A percentile compares a stretch with the other conserved stretches of the same genome.
These are phyloP conservation scores for Sanguinoderma infundibulare DNA, from an alignment of 1,284 basidiomycete genomes.

Conservation along the genomic window DNA sequence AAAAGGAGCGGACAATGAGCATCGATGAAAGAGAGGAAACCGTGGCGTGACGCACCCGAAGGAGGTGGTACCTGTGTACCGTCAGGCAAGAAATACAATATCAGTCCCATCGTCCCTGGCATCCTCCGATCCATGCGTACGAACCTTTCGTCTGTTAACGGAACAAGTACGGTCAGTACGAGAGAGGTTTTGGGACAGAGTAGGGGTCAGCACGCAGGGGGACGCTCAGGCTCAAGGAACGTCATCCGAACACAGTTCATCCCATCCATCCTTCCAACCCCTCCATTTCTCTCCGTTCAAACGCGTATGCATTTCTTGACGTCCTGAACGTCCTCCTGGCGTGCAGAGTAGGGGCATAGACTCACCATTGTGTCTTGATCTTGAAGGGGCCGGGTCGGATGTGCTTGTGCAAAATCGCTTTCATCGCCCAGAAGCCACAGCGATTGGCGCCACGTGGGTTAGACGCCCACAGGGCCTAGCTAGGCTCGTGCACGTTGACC, in stretches of 20 bases:
- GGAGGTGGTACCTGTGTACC: slow-evolving; percentile 81
- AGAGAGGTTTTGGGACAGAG: slow-evolving; percentile 8
- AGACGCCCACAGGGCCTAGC: slow-evolving; percentile 2
- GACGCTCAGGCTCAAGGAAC: slow-evolving; percentile 34
- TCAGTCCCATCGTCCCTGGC: slow-evolving; percentile 23
- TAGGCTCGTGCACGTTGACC: background rate
- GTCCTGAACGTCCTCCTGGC: slow-evolving; percentile 22
- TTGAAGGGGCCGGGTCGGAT: slow-evolving; percentile 36
- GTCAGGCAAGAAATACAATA: slow-evolving; percentile 28
- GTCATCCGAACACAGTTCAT: slow-evolving; percentile 33
- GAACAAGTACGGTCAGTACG: slow-evolving; percentile 32
- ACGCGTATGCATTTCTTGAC: slow-evolving; percentile 13
- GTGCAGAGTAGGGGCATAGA: slow-evolving; percentile 27
- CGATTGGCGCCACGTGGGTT: slow-evolving; percentile 21
- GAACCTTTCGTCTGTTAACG: slow-evolving; percentile 75
- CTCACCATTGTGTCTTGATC: slow-evolving; percentile 42
- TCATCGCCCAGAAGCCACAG: slow-evolving; percentile 24
- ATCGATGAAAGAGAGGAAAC: background rate
- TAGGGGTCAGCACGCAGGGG: slow-evolving; percentile 21
- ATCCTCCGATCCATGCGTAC: slow-evolving; percentile 32
- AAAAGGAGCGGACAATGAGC: slow-evolving; percentile 3
- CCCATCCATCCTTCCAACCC: slow-evolving; percentile 37
- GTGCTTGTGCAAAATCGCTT: slow-evolving; percentile 25
- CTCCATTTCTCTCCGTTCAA: slow-evolving; percentile 33
- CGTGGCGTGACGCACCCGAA: slow-evolving; percentile 70